Evolutionary conservation across 345 rosid genomes (phyloP), one percentile per base, ranked within the genome.

Genomic region (Eucalyptus sideroxylon): DNA sequence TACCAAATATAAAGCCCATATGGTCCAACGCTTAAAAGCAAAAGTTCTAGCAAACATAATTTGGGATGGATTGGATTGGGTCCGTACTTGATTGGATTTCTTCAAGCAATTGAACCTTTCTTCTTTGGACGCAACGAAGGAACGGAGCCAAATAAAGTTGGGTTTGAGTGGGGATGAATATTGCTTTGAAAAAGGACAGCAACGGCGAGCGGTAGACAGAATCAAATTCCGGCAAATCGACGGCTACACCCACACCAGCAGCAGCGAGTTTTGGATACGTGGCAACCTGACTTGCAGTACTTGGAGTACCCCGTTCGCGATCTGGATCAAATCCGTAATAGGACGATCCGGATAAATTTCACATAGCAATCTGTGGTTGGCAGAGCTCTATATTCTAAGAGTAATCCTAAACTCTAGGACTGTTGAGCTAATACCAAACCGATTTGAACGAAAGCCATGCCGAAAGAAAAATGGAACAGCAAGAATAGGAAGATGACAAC

Each of bases 191-290:
- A 60, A 60, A 60, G 31, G 69, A 27, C 16, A 27, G 31, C 16
- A 0, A 27, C 4, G 4, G 5, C 34, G 4, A 60, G 69, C 0
- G 5, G 34, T 6, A 27, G 16, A 1, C 3, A 2, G 34, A 62
- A 62, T 62, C 4, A n/a, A 62, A 62, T 30, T 30, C 9, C 5
- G 69, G 69, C 16, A 27, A 11, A 6, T 6, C n/a, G 5, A 62
- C 8, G 1, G 17, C 8, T 13, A 0, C 31, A 2, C 17, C 3
- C 11, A 15, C 0, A 2, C 69, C 34, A 4, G 0, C 17, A 27
- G 3, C 5, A 6, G 3, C 0, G 5, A 2, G 34, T 30, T 62
- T 30, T 6, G 69, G 17, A n/a, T 13, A 62, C 2, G 5, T 62
- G 34, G 24, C 9, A 27, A 62, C 31, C 9, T 5, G 3, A 30